Evolutionary conservation across 2,329 filamentous ascomycete species (phyloP), one percentile per base, ranked within the genome.

Genomic region (Stylonectria norvegica): DNA sequence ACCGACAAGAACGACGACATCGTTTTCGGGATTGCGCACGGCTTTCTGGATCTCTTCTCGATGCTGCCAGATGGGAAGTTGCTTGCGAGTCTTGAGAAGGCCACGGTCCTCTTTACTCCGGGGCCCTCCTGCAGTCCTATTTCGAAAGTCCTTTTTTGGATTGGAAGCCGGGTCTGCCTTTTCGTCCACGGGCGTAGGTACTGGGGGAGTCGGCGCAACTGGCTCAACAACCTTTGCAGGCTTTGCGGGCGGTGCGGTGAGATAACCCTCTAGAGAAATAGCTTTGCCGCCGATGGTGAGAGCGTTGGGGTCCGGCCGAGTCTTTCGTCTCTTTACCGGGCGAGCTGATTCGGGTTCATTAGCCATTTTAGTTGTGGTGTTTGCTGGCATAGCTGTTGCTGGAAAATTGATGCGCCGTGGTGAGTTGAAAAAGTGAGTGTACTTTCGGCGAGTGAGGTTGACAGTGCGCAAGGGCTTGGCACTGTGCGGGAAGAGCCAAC

Each of bases 1-100:
- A 68, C 91, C 91, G 3, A 93, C 85, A 11, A 98, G 70, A 0
- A 98, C 74, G 36, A 98, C 76, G 1, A 95, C 79, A 56, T 94
- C 79, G 47, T 79, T 81, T 22, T 78, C 67, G 12, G 50, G 36
- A 5, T 59, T 55, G 10, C 70, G 70, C 5, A 95, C 67, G 2
- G 78, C 71, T 12, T 71, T 59, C 23, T 81, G 79, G 35, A 96
- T 94, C 18, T 83, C 75, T 22, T 82, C 71, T 34, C 79, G 79
- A 49, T 89, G 78, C 4, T 76, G 68, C 80, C 87, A 95, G 50
- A 96, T 91, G 0, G 90, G 90, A 4, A 96, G 74, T 11, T 79
- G 72, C 58, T 85, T 79, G 16, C 89, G 78, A 5, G 71, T 65
- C 35, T 67, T 65, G 17, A 72, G 58, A 6, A 69, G 50, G 2